Percentiles rank a stretch among this genome's conserved stretches.
Conservation (phyloP, 2,329 filamentous ascomycete genomes). For the Teratosphaeria zuluensis region DNA sequence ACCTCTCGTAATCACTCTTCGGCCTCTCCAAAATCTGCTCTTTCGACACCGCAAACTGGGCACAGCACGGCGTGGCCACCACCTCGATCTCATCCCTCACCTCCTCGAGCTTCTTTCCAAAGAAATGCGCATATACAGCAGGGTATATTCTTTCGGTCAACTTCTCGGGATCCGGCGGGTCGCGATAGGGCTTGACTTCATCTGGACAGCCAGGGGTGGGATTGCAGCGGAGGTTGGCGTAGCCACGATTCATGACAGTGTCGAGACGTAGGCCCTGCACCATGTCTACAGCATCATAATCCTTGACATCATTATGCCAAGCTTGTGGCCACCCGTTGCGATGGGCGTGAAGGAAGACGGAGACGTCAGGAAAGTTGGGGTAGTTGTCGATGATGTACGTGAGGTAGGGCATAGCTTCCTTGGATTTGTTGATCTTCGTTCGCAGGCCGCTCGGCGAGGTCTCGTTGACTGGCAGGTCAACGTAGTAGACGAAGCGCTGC, state of each 20-base stretch:
- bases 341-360: slow-evolving; percentile 24
- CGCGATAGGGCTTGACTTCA: slow-evolving; percentile 14
- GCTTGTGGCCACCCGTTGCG: slow-evolving; percentile 14
- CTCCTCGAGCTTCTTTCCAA: slow-evolving; percentile 9
- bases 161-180: slow-evolving; percentile 9
- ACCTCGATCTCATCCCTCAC: slow-evolving; percentile 8
- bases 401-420: slow-evolving; percentile 39
- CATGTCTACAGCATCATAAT: slow-evolving; percentile 18
- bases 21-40: slow-evolving; percentile 19
- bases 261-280: slow-evolving; percentile 13
- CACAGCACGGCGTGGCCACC: slow-evolving; percentile 19
- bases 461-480: slow-evolving; percentile 26
- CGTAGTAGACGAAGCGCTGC: slow-evolving; percentile 37
- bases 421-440: slow-evolving; percentile 30
- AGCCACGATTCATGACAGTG: slow-evolving; percentile 15
- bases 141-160: slow-evolving; percentile 12
- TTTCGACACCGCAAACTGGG: slow-evolving; percentile 26
- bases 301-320: slow-evolving; percentile 20
- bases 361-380: slow-evolving; percentile 21
- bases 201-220: slow-evolving; percentile 14
- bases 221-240: slow-evolving; percentile 21
- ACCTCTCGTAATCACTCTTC: slow-evolving; percentile 26
- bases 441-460: slow-evolving; percentile 12
- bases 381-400: slow-evolving; percentile 40
- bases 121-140: slow-evolving; percentile 15